Base-by-base conservation (phyloP, 257 asterid genomes). In the Jacaranda mimosifolia region DNA sequence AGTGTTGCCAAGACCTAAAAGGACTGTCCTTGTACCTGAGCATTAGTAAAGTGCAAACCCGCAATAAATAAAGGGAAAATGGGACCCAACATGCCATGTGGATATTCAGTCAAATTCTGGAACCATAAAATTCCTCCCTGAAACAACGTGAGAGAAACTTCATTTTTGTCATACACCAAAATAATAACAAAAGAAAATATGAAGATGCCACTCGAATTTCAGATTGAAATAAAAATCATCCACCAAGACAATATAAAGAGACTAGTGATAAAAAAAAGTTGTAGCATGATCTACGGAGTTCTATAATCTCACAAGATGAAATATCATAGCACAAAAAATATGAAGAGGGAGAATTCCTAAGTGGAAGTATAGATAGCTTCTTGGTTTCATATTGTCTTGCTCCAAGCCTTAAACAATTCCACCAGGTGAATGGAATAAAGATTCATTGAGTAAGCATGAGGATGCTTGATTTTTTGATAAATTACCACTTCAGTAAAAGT, bases 91-190 rank as follows among this genome's bases (percentile, higher is more conserved):
- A 26, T 82, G 52, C 97, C 97, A 59, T 83, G 90, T 55, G 98
- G 92, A 79, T 70, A 84, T 63, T 90, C 97, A 17, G 92, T 89
- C 88, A 96, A 86, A 81, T 93, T 86, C 84, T 89, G 94, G 87
- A 96, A 96, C 98, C 99, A 96, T 59, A 93, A 81, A 59, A 77
- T 57, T 39, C 99, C 99, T 64, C 98, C 99, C 99, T 95, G 89
- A 60, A 83, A 85, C 55, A 48, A 67, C 17, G 49, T 73, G 32
- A 76, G 70, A 58, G 35, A 79, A 83, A 73, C n/a, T n/a, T 67
- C 19, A 68, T 40, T 43, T 40, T 59, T 19, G 60, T 73, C 73
- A 76, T 36, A 45, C 70, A 56, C 71, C 71, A 7, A 6, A 55
- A 55, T 1, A 40, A 40, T 3, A 17, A 52, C 17, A 38, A 18